A percentile compares a stretch with the other conserved stretches of the same genome.
Evolutionary conservation across 2,329 filamentous ascomycete species (phyloP).

Genomic region (Fusarium virguliforme): DNA sequence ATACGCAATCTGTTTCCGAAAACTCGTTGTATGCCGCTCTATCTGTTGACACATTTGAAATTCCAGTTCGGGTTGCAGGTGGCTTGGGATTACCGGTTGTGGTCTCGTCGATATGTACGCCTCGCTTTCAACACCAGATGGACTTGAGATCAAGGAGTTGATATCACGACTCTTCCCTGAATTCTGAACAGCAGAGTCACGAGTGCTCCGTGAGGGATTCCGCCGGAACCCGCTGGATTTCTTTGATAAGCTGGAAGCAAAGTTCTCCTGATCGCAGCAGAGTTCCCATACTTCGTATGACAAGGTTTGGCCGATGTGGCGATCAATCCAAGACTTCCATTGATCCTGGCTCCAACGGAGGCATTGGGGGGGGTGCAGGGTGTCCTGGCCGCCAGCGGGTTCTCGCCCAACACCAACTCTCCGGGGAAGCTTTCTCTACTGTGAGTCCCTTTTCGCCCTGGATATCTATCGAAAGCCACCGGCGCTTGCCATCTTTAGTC

Average conservation of each 20-base stretch:
- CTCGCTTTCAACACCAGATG: neutral
- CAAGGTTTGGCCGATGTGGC: constrained; percentile 20
- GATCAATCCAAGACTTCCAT: constrained; percentile 25
- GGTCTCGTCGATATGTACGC: neutral
- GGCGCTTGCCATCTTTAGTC: constrained; percentile 22
- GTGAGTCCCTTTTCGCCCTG: neutral
- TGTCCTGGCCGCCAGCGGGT: constrained; percentile 21
- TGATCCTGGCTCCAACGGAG: constrained; percentile 27
- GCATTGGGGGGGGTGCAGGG: constrained; percentile 19
- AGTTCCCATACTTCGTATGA: constrained; percentile 2
- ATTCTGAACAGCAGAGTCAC: constrained; percentile 10
- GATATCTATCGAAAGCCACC: constrained; percentile 29
- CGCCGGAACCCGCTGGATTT: constrained; percentile 2
- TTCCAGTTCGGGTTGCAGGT: constrained; percentile 1
- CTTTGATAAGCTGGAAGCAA: neutral
- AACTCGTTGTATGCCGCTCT: neutral
- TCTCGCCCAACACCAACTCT: constrained; percentile 19
- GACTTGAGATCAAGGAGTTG: constrained; percentile 10
- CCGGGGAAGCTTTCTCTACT: constrained; percentile 8
- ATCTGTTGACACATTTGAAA: constrained; percentile 1
- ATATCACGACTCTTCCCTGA: constrained; percentile 2
- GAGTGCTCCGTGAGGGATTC: constrained; percentile 15
- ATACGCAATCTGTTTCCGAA: constrained; percentile 17
- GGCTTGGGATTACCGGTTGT: constrained; percentile 1
- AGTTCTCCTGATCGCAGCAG: constrained; percentile 13